Base-by-base conservation (phyloP, 2,329 filamentous ascomycete genomes). In the Calonectria hongkongensis region DNA sequence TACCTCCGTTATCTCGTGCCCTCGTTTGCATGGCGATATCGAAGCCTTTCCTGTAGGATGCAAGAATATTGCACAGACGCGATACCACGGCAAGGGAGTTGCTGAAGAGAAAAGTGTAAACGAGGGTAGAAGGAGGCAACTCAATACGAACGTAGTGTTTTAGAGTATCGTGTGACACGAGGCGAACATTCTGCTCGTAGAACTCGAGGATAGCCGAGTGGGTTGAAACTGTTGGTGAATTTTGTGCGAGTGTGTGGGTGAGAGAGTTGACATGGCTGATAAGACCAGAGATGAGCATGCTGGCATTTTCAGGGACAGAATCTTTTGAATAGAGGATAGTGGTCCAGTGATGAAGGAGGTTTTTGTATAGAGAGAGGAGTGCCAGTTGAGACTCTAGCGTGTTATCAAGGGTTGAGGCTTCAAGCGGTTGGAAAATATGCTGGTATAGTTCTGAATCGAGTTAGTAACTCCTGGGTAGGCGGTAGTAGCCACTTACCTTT, bases 11-110 rank as follows among this genome's bases (percentile, higher is more conserved):
- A 73, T 74, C 79, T 78, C 58, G 75, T 70, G 78, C 80, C 73
- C 80, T 86, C 66, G 88, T 81, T 68, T 85, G 77, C 85, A 90
- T 90, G 70, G 92, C 91, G 30, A 85, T 83, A 80, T 96, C 94
- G 79, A 96, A 95, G 0, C 92, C 91, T 28, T 87, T 87, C 82
- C 97, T 97, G 85, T 95, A 96, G 51, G 84, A 85, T 2, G 93
- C 92, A 33, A 97, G 87, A 30, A 95, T 88, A 62, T 88, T 88
- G 80, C 92, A 95, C 41, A 95, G 88, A 7, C 93, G 91, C 8
- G 94, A 94, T 4, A 94, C 86, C 18, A 90, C 90, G 21, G 89
- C 88, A 16, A 92, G 86, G 2, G 91, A 94, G 25, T 88, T 84
- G 71, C 88, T 89, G 82, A 97, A 95, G 74, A 92, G 87, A 47